Conservation (phyloP, 495 filamentous ascomycete genomes). For the Trichoderma gamsii region DNA sequence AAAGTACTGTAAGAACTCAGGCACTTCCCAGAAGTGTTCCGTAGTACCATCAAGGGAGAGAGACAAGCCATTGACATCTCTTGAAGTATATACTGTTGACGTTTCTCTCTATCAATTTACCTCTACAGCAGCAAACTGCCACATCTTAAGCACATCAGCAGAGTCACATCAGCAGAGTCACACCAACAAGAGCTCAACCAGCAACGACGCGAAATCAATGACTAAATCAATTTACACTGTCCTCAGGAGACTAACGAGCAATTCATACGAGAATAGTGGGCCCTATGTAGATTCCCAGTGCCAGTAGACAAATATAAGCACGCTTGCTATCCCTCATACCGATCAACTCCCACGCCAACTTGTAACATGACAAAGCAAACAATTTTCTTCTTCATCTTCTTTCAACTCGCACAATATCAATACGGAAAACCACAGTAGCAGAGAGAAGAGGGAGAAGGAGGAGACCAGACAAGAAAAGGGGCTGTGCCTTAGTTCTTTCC, state of each 20-base stretch:
- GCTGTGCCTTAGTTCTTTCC: neutral
- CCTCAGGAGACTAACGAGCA: slow-evolving; percentile 8
- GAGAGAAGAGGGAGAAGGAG: neutral
- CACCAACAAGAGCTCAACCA: neutral
- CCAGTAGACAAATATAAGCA: slow-evolving; percentile 12
- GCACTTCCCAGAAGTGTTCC: too few species aligned
- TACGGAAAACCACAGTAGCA: neutral
- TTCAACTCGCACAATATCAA: neutral
- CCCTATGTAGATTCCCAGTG: slow-evolving; percentile 8
- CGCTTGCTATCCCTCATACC: slow-evolving; percentile 11
- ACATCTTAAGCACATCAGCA: neutral
- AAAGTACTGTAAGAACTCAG: too few species aligned
- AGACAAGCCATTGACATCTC: too few species aligned
- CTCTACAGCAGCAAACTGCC: neutral
- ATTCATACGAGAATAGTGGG: slow-evolving; percentile 11
- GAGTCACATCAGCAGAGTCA: neutral
- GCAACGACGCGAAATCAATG: neutral
- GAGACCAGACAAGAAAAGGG: too few species aligned
- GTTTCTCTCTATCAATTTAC: too few species aligned
- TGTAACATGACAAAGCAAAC: neutral
- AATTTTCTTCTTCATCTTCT: neutral
- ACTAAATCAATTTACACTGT: neutral
- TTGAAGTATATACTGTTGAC: too few species aligned
- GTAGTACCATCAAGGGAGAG: too few species aligned
- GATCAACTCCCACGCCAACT: slow-evolving; percentile 9